Percentiles rank a stretch among this genome's conserved stretches.
Evolutionary conservation across 805 yeast genomes (phyloP).

Genomic region (Candida gorgasii): DNA sequence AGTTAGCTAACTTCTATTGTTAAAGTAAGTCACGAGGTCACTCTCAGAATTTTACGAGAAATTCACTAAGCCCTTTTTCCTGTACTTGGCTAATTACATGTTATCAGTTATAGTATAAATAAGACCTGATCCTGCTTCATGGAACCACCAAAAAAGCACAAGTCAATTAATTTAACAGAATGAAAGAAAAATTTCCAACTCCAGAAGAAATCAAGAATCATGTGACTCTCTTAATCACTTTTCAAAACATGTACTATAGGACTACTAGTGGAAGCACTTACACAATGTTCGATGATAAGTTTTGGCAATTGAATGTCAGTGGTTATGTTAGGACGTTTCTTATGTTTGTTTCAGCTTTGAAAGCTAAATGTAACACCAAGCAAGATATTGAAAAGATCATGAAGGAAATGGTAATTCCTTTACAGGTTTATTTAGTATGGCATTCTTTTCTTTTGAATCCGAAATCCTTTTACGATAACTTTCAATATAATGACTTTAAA

Average conservation of each 20-base stretch:
- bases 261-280: neutral
- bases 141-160: too few species aligned
- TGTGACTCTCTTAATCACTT: neutral
- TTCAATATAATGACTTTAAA: conserved; percentile 10
- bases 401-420: neutral
- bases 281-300: neutral
- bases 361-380: neutral
- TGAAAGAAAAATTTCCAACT: neutral
- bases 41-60: neutral
- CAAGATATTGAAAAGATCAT: neutral
- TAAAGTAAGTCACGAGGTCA: neutral
- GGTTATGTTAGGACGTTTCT: neutral
- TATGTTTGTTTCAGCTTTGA: neutral
- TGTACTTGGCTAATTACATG: too few species aligned
- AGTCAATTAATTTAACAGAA: neutral
- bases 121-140: too few species aligned
- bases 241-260: neutral
- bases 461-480: conserved; percentile 16
- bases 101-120: too few species aligned
- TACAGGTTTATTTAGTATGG: conserved; percentile 18
- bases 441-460: conserved; percentile 24
- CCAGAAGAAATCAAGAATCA: neutral
- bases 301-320: neutral
- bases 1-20: neutral
- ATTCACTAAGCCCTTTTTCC: neutral